phyloP scores from a whole-genome alignment of 2,329 filamentous ascomycete species.

The Hymenoscyphus scutula region DNA sequence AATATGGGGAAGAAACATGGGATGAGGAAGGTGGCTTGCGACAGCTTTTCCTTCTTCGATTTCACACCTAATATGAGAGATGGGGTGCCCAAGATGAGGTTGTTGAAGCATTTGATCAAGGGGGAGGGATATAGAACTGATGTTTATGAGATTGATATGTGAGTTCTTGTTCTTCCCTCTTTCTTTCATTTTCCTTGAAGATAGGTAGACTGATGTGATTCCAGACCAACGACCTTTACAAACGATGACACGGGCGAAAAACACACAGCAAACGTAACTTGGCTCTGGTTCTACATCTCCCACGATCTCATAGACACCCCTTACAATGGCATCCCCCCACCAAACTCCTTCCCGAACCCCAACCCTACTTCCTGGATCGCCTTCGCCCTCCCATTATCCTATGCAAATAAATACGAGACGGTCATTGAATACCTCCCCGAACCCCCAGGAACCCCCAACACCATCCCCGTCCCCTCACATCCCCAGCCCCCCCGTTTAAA shows the following conservation, averaged over 20 bases:
- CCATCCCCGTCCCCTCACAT: too few relatives aligned
- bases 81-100: slow-evolving; percentile 16
- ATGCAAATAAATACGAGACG: slow-evolving; percentile 25
- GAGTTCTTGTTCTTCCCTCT: slow-evolving; percentile 18
- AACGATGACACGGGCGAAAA: slow-evolving; percentile 11
- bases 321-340: slow-evolving; percentile 12
- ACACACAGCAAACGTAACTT: slow-evolving; percentile 18
- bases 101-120: slow-evolving; percentile 25
- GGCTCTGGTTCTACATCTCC: slow-evolving; percentile 32
- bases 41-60: slow-evolving; percentile 32
- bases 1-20: slow-evolving; percentile 21
- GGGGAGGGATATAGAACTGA: slow-evolving; percentile 19
- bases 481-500: background rate
- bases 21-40: slow-evolving; percentile 22
- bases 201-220: too few relatives aligned
- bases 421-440: slow-evolving; percentile 11
- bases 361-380: slow-evolving; percentile 27
- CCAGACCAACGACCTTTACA: slow-evolving; percentile 15
- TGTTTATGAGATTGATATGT: slow-evolving; percentile 33
- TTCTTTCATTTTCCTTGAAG: too few relatives aligned
- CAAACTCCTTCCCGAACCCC: slow-evolving; percentile 20
- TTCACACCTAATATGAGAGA: slow-evolving; percentile 28
- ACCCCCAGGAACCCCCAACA: background rate
- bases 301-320: slow-evolving; percentile 16
- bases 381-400: slow-evolving; percentile 30